Percentiles rank a stretch among this genome's conserved stretches.
phyloP scores from a whole-genome alignment of 768 basidiomycete genomes.

The Rhodotorula sphaerocarpa region DNA sequence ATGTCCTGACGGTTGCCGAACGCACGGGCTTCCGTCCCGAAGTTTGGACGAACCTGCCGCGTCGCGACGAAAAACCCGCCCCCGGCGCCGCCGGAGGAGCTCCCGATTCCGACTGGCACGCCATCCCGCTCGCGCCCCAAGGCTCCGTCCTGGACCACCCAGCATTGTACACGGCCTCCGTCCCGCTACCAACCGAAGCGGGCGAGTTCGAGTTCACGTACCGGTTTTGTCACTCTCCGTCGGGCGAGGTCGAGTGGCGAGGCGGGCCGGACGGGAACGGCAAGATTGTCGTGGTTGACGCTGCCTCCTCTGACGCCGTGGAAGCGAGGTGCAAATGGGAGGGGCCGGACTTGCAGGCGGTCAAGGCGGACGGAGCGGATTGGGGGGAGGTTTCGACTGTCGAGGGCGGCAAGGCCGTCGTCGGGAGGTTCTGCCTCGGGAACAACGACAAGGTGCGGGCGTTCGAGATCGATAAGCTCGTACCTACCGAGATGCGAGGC shows the following conservation, averaged over 20 bases:
- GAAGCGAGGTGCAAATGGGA: too few species aligned
- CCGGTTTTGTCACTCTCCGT: background rate
- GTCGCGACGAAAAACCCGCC: background rate
- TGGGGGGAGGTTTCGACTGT: background rate
- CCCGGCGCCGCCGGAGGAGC: background rate
- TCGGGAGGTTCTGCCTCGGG: background rate
- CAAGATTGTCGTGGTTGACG: background rate
- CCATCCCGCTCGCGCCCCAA: constrained; percentile 1
- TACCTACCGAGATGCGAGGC: background rate
- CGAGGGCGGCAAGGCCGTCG: background rate
- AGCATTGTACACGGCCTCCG: background rate
- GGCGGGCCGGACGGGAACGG: constrained; percentile 8
- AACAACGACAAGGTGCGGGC: background rate
- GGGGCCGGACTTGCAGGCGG: background rate
- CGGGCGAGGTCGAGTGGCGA: constrained; percentile 11
- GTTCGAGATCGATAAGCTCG: background rate
- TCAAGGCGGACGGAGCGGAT: background rate
- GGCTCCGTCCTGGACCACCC: background rate
- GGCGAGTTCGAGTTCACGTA: constrained; percentile 9
- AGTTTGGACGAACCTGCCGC: constrained; percentile 11
- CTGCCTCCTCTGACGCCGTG: too few species aligned
- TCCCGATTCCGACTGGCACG: background rate
- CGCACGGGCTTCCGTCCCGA: background rate
- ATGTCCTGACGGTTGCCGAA: too few species aligned
- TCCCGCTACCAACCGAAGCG: background rate